Conservation (phyloP, 2,329 filamentous ascomycete species). For the Stylonectria norvegica region DNA sequence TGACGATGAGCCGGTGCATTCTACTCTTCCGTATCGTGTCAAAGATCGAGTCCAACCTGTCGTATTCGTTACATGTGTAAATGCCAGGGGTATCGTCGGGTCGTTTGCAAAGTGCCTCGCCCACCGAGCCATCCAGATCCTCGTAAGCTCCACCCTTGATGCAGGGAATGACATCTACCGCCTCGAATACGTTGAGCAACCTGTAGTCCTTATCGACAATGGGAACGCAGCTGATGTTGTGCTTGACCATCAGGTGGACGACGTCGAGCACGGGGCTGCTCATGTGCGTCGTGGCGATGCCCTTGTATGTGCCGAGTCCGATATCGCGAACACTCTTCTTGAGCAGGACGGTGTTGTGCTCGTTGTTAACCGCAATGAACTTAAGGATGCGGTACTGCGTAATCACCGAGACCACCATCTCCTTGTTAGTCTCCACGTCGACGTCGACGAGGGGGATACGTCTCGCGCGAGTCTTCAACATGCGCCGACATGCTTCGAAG, state of each 20-base stretch:
- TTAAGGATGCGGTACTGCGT: conserved; percentile 98
- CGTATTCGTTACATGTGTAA: conserved; percentile 89
- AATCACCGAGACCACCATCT: conserved; percentile 93
- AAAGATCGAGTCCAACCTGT: conserved; percentile 92
- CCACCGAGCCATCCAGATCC: conserved; percentile 79
- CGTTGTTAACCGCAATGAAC: conserved; percentile 92
- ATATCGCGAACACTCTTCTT: conserved; percentile 85
- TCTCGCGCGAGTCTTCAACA: conserved; percentile 89
- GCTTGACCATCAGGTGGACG: conserved; percentile 86
- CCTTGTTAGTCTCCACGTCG: conserved; percentile 87
- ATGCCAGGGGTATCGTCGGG: conserved; percentile 93
- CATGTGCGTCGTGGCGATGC: conserved; percentile 82
- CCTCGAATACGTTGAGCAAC: conserved; percentile 95
- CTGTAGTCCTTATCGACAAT: conserved; percentile 75
- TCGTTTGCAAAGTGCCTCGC: conserved; percentile 82
- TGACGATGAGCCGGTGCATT: conserved; percentile 87
- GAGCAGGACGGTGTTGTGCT: conserved; percentile 79
- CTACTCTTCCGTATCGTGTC: conserved; percentile 93
- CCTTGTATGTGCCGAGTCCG: conserved; percentile 76
- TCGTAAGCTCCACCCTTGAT: conserved; percentile 94
- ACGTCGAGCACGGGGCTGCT: conserved; percentile 88
- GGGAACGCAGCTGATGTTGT: conserved; percentile 92
- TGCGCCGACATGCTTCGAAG: conserved; percentile 91
- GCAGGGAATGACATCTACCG: conserved; percentile 92
- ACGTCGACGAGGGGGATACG: conserved; percentile 91